Evolutionary conservation across 2,329 filamentous ascomycete species (phyloP).

Genomic region (Helotiales sp.): DNA sequence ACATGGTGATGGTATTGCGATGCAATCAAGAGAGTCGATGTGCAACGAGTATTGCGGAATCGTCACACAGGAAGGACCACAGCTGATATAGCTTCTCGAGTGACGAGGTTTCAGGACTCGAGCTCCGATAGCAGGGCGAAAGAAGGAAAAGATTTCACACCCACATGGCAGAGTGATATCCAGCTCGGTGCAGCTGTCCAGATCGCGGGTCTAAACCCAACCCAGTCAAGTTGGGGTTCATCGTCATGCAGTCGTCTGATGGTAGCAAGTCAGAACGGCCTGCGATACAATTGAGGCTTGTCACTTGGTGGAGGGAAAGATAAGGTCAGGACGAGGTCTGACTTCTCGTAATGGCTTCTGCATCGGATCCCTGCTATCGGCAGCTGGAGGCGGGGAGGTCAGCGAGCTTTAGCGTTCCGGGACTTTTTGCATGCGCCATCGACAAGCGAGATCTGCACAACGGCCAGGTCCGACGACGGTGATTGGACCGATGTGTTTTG

Average conservation of each 20-base stretch:
- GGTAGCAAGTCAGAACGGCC: conserved; percentile 8
- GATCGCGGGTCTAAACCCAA: conserved; percentile 5
- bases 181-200: neutral
- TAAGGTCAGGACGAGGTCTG: conserved; percentile 8
- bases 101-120: neutral
- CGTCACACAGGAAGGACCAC: conserved; percentile 3
- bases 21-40: neutral
- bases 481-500: conserved; percentile 1
- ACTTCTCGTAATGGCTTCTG: conserved; percentile 16
- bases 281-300: neutral
- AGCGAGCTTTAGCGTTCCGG: neutral
- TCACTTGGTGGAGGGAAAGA: conserved; percentile 1
- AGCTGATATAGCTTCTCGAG: conserved; percentile 2
- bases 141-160: conserved; percentile 3
- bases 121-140: neutral
- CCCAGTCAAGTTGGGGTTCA: neutral
- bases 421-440: neutral
- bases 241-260: conserved; percentile 2
- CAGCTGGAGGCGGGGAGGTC: neutral
- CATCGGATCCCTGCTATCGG: conserved; percentile 14
- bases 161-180: neutral
- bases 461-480: conserved; percentile 1
- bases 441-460: conserved; percentile 7
- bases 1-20: conserved; percentile 24
- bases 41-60: neutral